Percentiles rank a stretch among this genome's conserved stretches.
These are phyloP conservation scores for Cutaneotrichosporon cavernicola DNA, from an alignment of 1,284 basidiomycete genomes.

Conservation along the genomic window DNA sequence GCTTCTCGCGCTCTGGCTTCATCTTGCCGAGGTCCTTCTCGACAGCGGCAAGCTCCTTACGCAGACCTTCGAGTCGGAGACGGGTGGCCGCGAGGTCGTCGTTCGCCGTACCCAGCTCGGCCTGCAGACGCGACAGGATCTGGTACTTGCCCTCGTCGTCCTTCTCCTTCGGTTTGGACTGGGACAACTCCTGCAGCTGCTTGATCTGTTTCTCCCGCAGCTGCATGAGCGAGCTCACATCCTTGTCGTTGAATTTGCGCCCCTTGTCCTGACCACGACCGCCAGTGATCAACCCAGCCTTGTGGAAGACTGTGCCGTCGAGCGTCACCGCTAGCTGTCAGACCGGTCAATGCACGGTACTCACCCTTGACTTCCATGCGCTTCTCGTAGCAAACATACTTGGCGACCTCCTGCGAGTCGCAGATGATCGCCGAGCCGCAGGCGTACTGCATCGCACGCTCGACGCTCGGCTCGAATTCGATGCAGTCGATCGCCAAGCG, in stretches of 20 bases:
- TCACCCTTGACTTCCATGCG: constrained; percentile 92
- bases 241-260: constrained; percentile 91
- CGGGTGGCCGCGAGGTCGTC: constrained; percentile 68
- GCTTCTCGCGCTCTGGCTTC: constrained; percentile 66
- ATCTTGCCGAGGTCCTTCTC: constrained; percentile 68
- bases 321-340: constrained; percentile 77
- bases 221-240: constrained; percentile 76
- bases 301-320: constrained; percentile 96
- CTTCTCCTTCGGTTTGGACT: constrained; percentile 75
- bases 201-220: constrained; percentile 70
- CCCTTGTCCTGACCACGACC: constrained; percentile 71
- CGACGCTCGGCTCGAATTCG: constrained; percentile 78
- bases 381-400: constrained; percentile 87
- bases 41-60: constrained; percentile 68
- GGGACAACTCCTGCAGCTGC: constrained; percentile 77
- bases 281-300: constrained; percentile 95
- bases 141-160: constrained; percentile 76
- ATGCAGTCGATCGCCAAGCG: constrained; percentile 93
- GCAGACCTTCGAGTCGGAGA: constrained; percentile 38
- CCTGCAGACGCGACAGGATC: constrained; percentile 76
- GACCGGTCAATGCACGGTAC: constrained; percentile 27
- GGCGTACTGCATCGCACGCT: constrained; percentile 92
- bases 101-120: constrained; percentile 65
- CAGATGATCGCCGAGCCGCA: constrained; percentile 95
- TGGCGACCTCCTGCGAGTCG: constrained; percentile 88